These are phyloP conservation scores for Candida frijolesensis DNA, from an alignment of 1,139 yeast species.

Conservation along the genomic window DNA sequence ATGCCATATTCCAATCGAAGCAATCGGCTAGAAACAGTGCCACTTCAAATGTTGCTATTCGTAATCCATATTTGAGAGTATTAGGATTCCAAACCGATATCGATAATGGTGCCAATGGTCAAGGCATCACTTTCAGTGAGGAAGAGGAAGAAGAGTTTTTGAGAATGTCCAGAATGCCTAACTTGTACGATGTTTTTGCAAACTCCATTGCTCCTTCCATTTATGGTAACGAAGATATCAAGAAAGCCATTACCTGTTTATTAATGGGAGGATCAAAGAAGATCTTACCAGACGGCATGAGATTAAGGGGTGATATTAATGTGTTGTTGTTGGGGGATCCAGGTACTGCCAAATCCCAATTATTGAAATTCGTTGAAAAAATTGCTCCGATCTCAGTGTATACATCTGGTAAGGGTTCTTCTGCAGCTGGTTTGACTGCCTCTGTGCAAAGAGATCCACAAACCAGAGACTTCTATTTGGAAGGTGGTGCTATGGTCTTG, in stretches of 20 bases:
- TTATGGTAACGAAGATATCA: constrained; percentile 90
- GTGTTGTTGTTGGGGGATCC: constrained; percentile 95
- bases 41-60: constrained; percentile 66
- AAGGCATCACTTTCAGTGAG: constrained; percentile 74
- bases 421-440: constrained; percentile 99
- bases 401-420: constrained; percentile 98
- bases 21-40: constrained; percentile 42
- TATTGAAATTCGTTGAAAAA: constrained; percentile 91
- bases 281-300: constrained; percentile 91
- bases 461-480: constrained; percentile 89
- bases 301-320: constrained; percentile 95
- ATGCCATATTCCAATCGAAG: constrained; percentile 79
- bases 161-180: constrained; percentile 77
- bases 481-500: constrained; percentile 99
- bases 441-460: constrained; percentile 90
- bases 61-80: constrained; percentile 88
- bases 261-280: constrained; percentile 95
- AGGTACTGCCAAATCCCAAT: constrained; percentile 97
- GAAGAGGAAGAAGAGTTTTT: constrained; percentile 93
- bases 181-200: constrained; percentile 82
- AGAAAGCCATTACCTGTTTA: constrained; percentile 89
- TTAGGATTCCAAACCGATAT: constrained; percentile 85
- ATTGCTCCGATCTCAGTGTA: constrained; percentile 93
- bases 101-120: constrained; percentile 66
- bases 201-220: constrained; percentile 94